These are phyloP conservation scores for Telopea speciosissima DNA, from an alignment of 177 flowering plant species.

Conservation along the genomic window DNA sequence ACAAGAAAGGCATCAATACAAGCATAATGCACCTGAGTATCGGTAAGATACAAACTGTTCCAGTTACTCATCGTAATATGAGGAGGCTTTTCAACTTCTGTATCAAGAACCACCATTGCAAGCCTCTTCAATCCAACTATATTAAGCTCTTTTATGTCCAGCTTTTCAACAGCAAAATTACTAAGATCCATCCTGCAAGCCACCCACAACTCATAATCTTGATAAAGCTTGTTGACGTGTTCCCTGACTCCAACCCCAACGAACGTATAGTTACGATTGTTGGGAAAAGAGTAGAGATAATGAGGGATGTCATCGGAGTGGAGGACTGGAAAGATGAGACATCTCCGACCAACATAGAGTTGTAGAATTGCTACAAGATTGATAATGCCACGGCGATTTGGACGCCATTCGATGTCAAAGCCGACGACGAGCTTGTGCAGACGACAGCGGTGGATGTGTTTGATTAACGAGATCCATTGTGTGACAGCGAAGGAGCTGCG, in stretches of 20 bases:
- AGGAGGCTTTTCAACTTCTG: not conserved
- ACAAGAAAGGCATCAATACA: not conserved
- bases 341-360: not conserved
- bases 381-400: not conserved
- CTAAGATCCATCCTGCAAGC: not conserved
- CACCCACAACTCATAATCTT: not conserved
- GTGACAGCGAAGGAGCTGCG: conserved; percentile 16
- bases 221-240: not conserved
- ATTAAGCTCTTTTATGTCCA: not conserved
- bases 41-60: not conserved
- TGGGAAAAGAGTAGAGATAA: not conserved
- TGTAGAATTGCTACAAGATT: not conserved
- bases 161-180: not conserved
- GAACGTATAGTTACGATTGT: not conserved
- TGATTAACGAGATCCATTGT: conserved; percentile 14
- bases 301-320: not conserved
- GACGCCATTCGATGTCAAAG: conserved; percentile 33
- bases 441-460: not conserved
- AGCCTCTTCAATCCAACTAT: too few species aligned
- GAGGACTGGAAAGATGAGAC: not conserved
- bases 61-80: not conserved
- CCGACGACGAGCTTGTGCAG: conserved; percentile 21
- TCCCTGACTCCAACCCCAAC: not conserved
- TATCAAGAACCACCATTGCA: too few species aligned
- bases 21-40: too few species aligned